Percentiles rank a stretch among this genome's conserved stretches.
phyloP scores from a whole-genome alignment of 139 green algal genomes.

The Chlamydomonas sp. region DNA sequence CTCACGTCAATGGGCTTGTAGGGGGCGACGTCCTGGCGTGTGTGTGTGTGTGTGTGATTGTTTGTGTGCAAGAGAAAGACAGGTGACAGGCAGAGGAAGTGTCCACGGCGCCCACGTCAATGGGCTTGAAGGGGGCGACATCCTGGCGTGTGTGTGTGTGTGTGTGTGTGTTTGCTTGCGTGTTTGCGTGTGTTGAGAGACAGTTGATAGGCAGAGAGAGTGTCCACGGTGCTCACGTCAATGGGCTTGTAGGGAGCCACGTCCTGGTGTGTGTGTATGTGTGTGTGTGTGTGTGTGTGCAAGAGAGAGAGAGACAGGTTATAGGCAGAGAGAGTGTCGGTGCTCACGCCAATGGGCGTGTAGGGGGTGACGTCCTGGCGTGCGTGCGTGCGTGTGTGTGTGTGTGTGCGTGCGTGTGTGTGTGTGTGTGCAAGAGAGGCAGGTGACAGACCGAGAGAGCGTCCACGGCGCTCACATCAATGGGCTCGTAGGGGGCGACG shows the following conservation, averaged over 20 bases:
- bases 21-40: neutral
- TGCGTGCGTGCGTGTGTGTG: too few species aligned
- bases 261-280: too few species aligned
- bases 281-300: too few species aligned
- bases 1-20: conserved; percentile 44
- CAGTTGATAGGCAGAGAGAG: too few species aligned
- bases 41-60: too few species aligned
- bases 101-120: conserved; percentile 44
- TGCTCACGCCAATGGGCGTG: conserved; percentile 40
- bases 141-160: neutral
- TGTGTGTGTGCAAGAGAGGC: too few species aligned
- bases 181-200: too few species aligned
- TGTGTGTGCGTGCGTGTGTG: too few species aligned
- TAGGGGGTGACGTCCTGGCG: conserved; percentile 6
- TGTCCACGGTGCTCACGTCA: too few species aligned
- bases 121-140: conserved; percentile 22
- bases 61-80: neutral
- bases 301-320: too few species aligned
- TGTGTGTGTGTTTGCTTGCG: too few species aligned
- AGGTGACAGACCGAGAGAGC: conserved; percentile 38
- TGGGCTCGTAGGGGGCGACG: conserved; percentile 22
- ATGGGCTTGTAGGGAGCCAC: too few species aligned
- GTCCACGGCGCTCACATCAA: conserved; percentile 44
- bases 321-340: conserved; percentile 43
- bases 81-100: conserved; percentile 39